These are phyloP conservation scores for Raffaelea deltoideospora DNA, from an alignment of 2,329 filamentous ascomycete species.

Conservation along the genomic window DNA sequence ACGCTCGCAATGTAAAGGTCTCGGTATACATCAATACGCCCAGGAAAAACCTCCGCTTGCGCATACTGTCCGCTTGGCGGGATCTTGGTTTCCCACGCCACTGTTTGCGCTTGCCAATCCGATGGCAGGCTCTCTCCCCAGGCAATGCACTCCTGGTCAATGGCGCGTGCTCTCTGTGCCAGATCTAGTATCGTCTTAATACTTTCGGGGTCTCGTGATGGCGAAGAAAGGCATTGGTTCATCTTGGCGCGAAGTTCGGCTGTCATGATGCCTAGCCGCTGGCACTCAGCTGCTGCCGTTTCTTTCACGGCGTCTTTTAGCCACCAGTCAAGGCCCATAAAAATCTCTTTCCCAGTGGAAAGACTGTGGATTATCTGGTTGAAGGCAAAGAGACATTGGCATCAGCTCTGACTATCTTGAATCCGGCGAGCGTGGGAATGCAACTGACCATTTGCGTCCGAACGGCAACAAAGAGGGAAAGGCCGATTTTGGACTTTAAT, in stretches of 20 bases:
- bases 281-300: constrained; percentile 28
- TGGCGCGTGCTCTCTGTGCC: constrained; percentile 32
- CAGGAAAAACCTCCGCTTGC: constrained; percentile 41
- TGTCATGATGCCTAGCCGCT: constrained; percentile 36
- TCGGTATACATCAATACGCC: constrained; percentile 41
- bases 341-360: constrained; percentile 33
- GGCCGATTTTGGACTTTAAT: constrained; percentile 34
- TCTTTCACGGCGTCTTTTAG: constrained; percentile 36
- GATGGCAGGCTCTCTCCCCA: constrained; percentile 37
- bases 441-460: constrained; percentile 42
- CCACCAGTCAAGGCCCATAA: constrained; percentile 46
- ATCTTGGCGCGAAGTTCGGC: constrained; percentile 40
- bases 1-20: constrained; percentile 44
- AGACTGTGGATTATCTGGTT: constrained; percentile 40
- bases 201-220: constrained; percentile 31
- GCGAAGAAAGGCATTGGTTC: constrained; percentile 30
- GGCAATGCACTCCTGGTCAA: constrained; percentile 34
- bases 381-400: background rate
- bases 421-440: too few species aligned
- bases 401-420: too few species aligned
- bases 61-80: constrained; percentile 35
- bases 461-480: constrained; percentile 42
- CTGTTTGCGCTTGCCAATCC: constrained; percentile 33
- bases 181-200: constrained; percentile 34
- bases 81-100: constrained; percentile 41